These are phyloP conservation scores for Cladosporium velox DNA, from an alignment of 2,329 filamentous ascomycete genomes.

Conservation along the genomic window DNA sequence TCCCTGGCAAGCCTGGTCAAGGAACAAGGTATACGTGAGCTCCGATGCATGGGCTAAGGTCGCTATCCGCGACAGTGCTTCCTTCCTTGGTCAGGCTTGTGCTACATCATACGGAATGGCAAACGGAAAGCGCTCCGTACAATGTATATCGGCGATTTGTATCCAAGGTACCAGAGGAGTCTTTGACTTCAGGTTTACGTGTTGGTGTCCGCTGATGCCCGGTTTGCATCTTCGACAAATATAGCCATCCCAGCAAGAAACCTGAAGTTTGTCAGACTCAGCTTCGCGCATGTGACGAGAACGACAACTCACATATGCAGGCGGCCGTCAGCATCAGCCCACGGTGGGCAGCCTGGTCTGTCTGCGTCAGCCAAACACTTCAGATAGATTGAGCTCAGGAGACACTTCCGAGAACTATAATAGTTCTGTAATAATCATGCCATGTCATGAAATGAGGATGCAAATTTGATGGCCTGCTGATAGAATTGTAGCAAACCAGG, in stretches of 20 bases:
- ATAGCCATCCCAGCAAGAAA: not conserved
- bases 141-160: too few species aligned
- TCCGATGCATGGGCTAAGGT: not conserved
- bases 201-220: not conserved
- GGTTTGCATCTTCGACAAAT: not conserved
- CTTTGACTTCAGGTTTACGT: not conserved
- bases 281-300: not conserved
- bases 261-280: not conserved
- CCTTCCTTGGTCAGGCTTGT: not conserved
- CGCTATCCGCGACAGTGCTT: not conserved
- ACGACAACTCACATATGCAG: not conserved
- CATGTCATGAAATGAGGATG: not conserved
- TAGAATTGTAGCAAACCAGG: not conserved
- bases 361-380: not conserved
- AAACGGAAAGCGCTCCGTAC: not conserved
- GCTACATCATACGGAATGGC: not conserved
- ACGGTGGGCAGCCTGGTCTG: not conserved
- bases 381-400: conserved; percentile 10
- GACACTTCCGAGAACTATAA: not conserved
- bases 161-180: too few species aligned
- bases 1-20: too few species aligned
- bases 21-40: not conserved
- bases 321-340: conserved; percentile 7
- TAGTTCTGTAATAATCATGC: not conserved
- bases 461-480: not conserved